Evolutionary conservation across 257 asterid species (phyloP), one percentile per base, ranked within the genome.

Genomic region (Linderniella brevidens): DNA sequence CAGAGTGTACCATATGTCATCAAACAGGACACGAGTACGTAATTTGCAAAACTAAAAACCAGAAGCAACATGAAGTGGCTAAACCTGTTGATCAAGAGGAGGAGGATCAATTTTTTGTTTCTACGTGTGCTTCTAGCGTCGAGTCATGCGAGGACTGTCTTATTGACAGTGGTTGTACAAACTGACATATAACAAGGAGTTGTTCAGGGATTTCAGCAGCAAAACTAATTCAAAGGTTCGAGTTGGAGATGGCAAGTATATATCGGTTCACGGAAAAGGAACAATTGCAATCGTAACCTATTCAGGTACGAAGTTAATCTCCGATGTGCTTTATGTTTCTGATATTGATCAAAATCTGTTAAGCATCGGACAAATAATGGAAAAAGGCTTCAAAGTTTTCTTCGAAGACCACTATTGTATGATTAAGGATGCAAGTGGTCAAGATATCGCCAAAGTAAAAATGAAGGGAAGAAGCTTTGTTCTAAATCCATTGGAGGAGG

Each of bases 401-500:
- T 45, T 45, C 13, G 49, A 45, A 45, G 11, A 15, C 10, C 9
- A 16, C 10, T 25, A 13, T 1, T 45, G 49, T 17, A 2, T 45
- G 20, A 45, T 45, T 15, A 15, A 10, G 11, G 29, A 45, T 45
- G 19, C 20, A 15, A 17, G 13, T 15, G 49, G 19, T 2, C 8
- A 42, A 0, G 14, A 45, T 13, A n/a, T 45, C 1, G 13, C 16
- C 11, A 45, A 13, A 8, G 13, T 45, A 3, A n/a, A 45, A 38
- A 61, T 17, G 37, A 25, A 41, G 13, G 49, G 17, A 9, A 46
- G 39, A 13, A 43, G 54, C 37, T 60, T 54, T 5, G 11, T 50
- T 4, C 17, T 60, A 18, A 13, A 60, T 54, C 50, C 41, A 3
- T 1, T 48, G 16, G 43, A 60, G 13, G 39, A 53, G 46, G 51